phyloP scores from a whole-genome alignment of 116 monocot genomes.

The Zostera marina region DNA sequence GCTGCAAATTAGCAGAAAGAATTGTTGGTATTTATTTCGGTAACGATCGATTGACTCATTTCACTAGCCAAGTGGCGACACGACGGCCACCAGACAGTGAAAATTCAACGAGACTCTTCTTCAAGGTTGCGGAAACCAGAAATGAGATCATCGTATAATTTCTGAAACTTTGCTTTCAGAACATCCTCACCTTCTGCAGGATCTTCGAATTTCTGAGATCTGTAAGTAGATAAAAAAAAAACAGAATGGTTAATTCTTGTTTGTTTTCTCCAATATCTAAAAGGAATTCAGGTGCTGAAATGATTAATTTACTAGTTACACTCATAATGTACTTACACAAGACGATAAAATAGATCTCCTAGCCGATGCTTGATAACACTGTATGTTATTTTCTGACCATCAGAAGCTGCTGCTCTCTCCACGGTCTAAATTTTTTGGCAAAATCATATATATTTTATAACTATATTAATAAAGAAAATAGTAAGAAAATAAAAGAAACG shows the following conservation, averaged over 20 bases:
- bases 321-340: slow-evolving; percentile 68
- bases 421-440: slow-evolving; percentile 34
- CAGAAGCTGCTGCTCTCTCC: slow-evolving; percentile 65
- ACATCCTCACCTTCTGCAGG: slow-evolving; percentile 94
- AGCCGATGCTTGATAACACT: slow-evolving; percentile 84
- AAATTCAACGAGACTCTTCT: slow-evolving; percentile 55
- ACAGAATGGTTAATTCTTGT: no score
- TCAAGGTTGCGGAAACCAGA: slow-evolving; percentile 92
- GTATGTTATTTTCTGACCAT: slow-evolving; percentile 94
- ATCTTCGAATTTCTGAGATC: slow-evolving; percentile 99
- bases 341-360: slow-evolving; percentile 96
- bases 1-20: no score
- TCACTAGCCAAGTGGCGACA: not conserved
- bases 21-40: no score
- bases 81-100: no score
- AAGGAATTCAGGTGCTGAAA: no score
- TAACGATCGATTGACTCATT: not conserved
- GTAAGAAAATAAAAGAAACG: not conserved
- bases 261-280: no score
- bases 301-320: not conserved
- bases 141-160: slow-evolving; percentile 77
- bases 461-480: not conserved
- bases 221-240: slow-evolving; percentile 3
- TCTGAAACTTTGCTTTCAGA: slow-evolving; percentile 80
- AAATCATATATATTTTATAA: not conserved